Percentiles rank a stretch among this genome's conserved stretches.
phyloP scores from a whole-genome alignment of 192 early-diverging fungal genomes.

The Rhizophagus clarus region DNA sequence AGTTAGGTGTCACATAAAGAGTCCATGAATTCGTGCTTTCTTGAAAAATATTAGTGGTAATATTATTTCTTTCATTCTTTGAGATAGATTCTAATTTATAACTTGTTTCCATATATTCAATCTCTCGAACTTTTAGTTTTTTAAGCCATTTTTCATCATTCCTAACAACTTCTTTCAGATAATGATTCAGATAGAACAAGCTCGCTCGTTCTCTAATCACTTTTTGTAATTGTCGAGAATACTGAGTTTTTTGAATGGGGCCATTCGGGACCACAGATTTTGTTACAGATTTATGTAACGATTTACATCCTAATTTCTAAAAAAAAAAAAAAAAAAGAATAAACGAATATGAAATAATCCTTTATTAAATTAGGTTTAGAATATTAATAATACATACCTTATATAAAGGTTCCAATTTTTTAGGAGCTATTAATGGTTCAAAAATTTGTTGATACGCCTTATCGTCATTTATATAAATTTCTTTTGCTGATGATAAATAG shows the following conservation, averaged over 20 bases:
- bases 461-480: conserved; percentile 83
- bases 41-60: neutral
- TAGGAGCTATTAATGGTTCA: conserved; percentile 68
- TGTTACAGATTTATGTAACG: conserved; percentile 64
- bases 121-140: conserved; percentile 67
- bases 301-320: conserved; percentile 59
- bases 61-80: conserved; percentile 15
- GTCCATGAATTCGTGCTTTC: neutral
- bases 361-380: neutral
- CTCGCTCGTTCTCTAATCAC: conserved; percentile 77
- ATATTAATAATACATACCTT: conserved; percentile 15
- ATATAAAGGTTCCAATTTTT: conserved; percentile 70
- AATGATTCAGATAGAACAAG: conserved; percentile 68
- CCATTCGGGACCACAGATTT: conserved; percentile 57
- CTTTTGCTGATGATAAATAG: conserved; percentile 63
- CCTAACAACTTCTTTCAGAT: conserved; percentile 46
- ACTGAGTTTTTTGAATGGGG: conserved; percentile 42
- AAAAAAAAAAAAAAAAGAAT: neutral
- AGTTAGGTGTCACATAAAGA: neutral
- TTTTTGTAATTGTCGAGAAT: conserved; percentile 56
- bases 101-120: conserved; percentile 64
- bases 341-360: neutral
- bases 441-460: conserved; percentile 73
- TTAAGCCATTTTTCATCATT: conserved; percentile 59
- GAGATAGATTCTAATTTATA: conserved; percentile 46